Base-by-base conservation (phyloP, 192 early-diverging fungal genomes). In the Rhizophlyctis rosea region DNA sequence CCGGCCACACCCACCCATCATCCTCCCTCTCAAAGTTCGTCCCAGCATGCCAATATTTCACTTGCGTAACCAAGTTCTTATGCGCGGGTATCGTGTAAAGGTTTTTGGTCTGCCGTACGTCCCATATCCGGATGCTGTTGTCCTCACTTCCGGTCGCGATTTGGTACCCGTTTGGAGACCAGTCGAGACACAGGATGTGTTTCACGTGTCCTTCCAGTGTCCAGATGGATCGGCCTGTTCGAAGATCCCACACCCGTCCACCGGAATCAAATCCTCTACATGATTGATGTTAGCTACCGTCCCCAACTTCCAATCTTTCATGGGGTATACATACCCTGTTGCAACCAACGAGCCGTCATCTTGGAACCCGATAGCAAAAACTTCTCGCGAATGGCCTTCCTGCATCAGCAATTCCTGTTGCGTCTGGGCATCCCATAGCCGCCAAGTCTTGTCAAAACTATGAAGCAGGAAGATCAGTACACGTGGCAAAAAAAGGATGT, bases 201-300 rank as follows among this genome's bases (percentile, higher is more conserved):
- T 91, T 91, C 31, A 95, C 87, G 70, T 99, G 96, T 0, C 95
- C 94, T 61, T 92, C 81, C 44, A 98, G 80, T 28, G 84, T 86
- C 80, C 94, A 86, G 3, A 97, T 84, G 2, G 88, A 90, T 54
- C 93, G 77, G 1, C 96, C 96, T 4, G 91, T 91, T 52, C 96
- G 83, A 55, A 95, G 69, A 76, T 99, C 96, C 96, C 96, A 99
- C 0, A 99, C 86, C 32, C 92, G 81, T 7, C 92, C 95, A 51
- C 94, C 78, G n/a, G 89, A 82, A 72, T 99, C 96, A n/a, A 89
- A 69, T 2, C 96, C 96, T 57, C 87, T 88, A 53, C 0, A 67
- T 3, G 11, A 54, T 30, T 36, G 35, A 11, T 14, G 21, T 23
- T 13, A 16, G 57, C 4, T 23, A 28, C 32, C 27, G n/a, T 55